A percentile compares a stretch with the other conserved stretches of the same genome.
phyloP scores from a whole-genome alignment of 805 yeast species.

The Candida fluviatilis region DNA sequence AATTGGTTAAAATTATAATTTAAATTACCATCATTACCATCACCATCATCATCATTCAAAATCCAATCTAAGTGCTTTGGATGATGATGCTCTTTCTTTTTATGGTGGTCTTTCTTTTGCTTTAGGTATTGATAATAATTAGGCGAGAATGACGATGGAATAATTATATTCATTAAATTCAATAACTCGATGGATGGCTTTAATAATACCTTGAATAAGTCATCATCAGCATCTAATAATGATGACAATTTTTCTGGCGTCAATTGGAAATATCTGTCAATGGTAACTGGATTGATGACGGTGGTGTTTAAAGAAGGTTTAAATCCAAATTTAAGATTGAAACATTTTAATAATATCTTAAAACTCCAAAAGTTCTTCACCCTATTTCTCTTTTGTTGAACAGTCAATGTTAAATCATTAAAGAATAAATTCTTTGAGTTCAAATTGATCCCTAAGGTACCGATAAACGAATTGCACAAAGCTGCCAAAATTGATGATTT shows the following conservation, averaged over 20 bases:
- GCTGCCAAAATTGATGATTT: slow-evolving; percentile 35
- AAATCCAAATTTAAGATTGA: slow-evolving; percentile 41
- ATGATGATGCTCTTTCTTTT: slow-evolving; percentile 13
- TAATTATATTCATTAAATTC: slow-evolving; percentile 39
- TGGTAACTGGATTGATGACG: slow-evolving; percentile 44
- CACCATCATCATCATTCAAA: slow-evolving; percentile 44
- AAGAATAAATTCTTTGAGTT: slow-evolving; percentile 39
- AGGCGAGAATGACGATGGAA: slow-evolving; percentile 45
- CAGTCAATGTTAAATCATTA: slow-evolving; percentile 42
- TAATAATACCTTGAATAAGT: slow-evolving; percentile 31
- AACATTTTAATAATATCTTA: slow-evolving; percentile 38
- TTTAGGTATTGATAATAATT: slow-evolving; percentile 41
- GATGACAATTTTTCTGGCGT: slow-evolving; percentile 41
- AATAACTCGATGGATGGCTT: slow-evolving; percentile 42
- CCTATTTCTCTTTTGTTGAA: slow-evolving; percentile 33
- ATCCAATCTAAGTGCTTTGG: slow-evolving; percentile 36
- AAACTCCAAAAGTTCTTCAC: slow-evolving; percentile 46
- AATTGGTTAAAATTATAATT: slow-evolving; percentile 43
- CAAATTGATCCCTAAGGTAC: slow-evolving; percentile 39
- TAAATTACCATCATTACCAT: slow-evolving; percentile 44
- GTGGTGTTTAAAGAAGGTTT: slow-evolving; percentile 45
- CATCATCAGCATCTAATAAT: slow-evolving; percentile 29
- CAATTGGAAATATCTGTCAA: slow-evolving; percentile 40
- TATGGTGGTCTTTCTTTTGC: slow-evolving; percentile 19
- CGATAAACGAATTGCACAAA: slow-evolving; percentile 39